phyloP scores from a whole-genome alignment of 2,329 filamentous ascomycete genomes.

The Trichoderma atrobrunneum region DNA sequence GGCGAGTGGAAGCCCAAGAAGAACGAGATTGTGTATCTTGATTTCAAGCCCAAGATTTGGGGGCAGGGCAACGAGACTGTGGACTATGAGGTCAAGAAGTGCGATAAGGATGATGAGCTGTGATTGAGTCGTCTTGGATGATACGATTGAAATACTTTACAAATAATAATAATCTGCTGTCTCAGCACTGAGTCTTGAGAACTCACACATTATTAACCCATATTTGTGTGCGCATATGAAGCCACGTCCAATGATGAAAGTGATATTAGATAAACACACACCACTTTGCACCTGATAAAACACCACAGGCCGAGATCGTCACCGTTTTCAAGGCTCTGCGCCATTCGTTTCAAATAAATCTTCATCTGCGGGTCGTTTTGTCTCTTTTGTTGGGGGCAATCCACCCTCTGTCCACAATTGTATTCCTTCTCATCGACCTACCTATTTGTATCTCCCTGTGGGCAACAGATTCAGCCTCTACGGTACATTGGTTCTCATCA shows the following conservation, averaged over 20 bases:
- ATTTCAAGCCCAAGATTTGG: slow-evolving; percentile 11
- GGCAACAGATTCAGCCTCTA: not conserved
- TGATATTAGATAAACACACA: too few relatives aligned
- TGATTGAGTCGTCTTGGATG: not conserved
- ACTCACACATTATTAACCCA: not conserved
- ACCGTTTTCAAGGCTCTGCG: not conserved
- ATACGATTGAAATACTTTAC: not conserved
- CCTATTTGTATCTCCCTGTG: not conserved
- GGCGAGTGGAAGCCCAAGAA: slow-evolving; percentile 8
- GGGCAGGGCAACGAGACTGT: slow-evolving; percentile 10
- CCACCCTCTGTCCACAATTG: not conserved
- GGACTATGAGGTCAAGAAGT: slow-evolving; percentile 2
- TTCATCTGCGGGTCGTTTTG: not conserved
- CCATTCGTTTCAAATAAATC: not conserved
- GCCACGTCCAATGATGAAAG: not conserved
- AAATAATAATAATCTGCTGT: not conserved
- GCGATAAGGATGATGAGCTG: not conserved
- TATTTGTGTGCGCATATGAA: not conserved
- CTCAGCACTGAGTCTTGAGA: not conserved
- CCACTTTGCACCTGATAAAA: not conserved
- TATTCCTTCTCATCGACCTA: not conserved
- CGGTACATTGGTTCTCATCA: not conserved
- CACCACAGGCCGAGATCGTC: not conserved
- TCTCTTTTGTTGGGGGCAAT: not conserved
- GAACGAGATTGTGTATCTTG: slow-evolving; percentile 1